Conservation (phyloP, 2,329 filamentous ascomycete species). For the Aureobasidium lini region DNA sequence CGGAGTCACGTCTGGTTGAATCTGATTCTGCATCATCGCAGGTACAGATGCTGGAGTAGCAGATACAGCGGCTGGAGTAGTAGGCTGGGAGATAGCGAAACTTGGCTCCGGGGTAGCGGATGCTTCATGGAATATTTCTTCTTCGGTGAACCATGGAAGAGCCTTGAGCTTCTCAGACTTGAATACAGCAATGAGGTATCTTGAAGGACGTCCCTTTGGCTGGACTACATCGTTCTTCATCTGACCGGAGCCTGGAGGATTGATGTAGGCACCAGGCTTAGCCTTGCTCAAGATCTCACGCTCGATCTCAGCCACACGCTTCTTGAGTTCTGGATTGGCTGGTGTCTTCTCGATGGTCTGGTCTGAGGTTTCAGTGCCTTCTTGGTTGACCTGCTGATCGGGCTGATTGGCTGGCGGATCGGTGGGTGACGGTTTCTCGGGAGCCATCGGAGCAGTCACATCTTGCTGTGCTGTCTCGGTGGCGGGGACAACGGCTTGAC, state of each 20-base stretch:
- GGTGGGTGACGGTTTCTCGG: not conserved
- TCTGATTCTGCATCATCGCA: not conserved
- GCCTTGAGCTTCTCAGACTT: conserved; percentile 29
- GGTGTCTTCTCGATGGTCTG: not conserved
- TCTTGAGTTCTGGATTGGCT: not conserved
- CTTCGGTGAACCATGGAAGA: conserved; percentile 29
- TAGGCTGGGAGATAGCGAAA: not conserved
- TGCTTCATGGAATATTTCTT: not conserved
- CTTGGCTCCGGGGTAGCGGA: not conserved
- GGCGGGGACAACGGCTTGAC: not conserved
- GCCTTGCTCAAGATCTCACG: conserved; percentile 25
- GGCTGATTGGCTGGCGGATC: not conserved
- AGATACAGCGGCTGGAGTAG: not conserved
- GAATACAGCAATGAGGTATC: conserved; percentile 37
- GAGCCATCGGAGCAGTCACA: not conserved
- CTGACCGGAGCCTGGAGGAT: conserved; percentile 36
- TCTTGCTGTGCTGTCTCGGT: not conserved
- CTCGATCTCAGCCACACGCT: conserved; percentile 22
- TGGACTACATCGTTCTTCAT: conserved; percentile 22
- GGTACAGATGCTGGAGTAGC: not conserved
- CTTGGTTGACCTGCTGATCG: not conserved
- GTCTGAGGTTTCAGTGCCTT: no score
- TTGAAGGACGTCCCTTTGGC: conserved; percentile 34
- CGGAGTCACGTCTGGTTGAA: not conserved
- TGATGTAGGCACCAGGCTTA: conserved; percentile 35